Evolutionary conservation across 495 filamentous ascomycete genomes (phyloP), one percentile per base, ranked within the genome.

Genomic region (Aspergillus indologenus): DNA sequence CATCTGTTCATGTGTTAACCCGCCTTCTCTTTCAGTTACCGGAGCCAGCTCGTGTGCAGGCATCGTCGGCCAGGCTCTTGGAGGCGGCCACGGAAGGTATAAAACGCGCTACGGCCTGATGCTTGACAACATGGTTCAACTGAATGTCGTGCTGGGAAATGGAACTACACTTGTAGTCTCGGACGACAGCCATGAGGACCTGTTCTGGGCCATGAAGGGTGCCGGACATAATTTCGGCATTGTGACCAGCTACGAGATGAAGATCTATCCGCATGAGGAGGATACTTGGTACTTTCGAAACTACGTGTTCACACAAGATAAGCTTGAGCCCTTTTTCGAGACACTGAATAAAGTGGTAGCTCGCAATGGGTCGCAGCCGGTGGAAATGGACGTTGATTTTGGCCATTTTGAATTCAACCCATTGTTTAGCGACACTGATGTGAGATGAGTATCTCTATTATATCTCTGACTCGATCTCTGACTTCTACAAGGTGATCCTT

Each of bases 131-230:
- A 65, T 76, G 2, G n/a, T 74, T 24, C 59, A 61, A 14, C 66
- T 68, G 4, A 58, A 65, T 11, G 47, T 79, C 2, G 64, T 78
- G 18, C 68, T 68, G 0, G 71, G 68, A 11, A 29, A 56, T 4
- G 76, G 75, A 11, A 59, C 64, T 1, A 45, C 73, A 14, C 43
- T 67, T 42, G 49, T 40, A 8, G 59, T 58, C 1, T 76, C 72
- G 5, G 50, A 43, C 14, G 56, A 53, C 9, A 57, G 67, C 42
- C 58, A 74, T 21, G 29, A 34, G 18, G 68, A 73, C 19, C 62
- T 75, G 20, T 71, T 74, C 68, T 68, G 68, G 69, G 70, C 61
- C 12, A 59, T 77, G 20, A 67, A 70, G 29, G 74, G 71, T 12
- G 69, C 66, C 3, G 72, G 72, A 12, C 59, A 63, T 43, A 74